Base-by-base conservation (phyloP, 2,329 filamentous ascomycete genomes). In the Capronia americana region DNA sequence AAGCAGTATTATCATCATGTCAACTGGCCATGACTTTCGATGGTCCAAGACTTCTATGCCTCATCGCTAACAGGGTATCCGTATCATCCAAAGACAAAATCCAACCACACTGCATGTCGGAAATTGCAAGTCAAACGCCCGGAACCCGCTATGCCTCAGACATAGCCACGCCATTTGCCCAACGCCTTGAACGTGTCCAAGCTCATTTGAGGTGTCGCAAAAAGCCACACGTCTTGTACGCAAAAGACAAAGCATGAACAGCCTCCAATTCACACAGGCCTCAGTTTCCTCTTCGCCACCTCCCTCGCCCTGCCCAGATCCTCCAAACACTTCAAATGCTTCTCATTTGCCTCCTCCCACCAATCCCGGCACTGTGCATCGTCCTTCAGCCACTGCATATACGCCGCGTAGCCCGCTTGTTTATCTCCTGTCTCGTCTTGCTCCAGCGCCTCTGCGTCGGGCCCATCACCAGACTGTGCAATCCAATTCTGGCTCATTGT, bases 401-500 rank as follows among this genome's bases (percentile, higher is more conserved):
- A 83, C 1, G 78, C 78, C 41, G 73, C 77, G 65, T 78, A 83
- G 0, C 82, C 82, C 5, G 77, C 79, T 65, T 78, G 78, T 11
- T 71, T 71, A 5, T 46, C 53, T 10, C 63, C 62, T 38, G 55
- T 41, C n/a, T 57, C 59, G 2, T 68, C 59, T 23, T 54, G 46
- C 4, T 68, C 59, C 50, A 64, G 14, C 2, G 46, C 46, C 14
- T 69, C 64, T 24, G 73, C 73, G 12, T 61, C 67, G 12, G 69
- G 71, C 17, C 69, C 72, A 50, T 74, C 73, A 4, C 86, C 85
- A 7, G 81, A 77, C 2, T 83, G 81, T 41, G 80, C 81, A 41
- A 88, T 80, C 81, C 86, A 88, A 57, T 77, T 77, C 3, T 77
- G 77, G 0, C 76, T 77, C 67, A 79, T 82, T 28, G 77, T 81